A percentile compares a stretch with the other conserved stretches of the same genome.
phyloP scores from a whole-genome alignment of 202 grass and related monocot genomes.

The Carex arenaria region DNA sequence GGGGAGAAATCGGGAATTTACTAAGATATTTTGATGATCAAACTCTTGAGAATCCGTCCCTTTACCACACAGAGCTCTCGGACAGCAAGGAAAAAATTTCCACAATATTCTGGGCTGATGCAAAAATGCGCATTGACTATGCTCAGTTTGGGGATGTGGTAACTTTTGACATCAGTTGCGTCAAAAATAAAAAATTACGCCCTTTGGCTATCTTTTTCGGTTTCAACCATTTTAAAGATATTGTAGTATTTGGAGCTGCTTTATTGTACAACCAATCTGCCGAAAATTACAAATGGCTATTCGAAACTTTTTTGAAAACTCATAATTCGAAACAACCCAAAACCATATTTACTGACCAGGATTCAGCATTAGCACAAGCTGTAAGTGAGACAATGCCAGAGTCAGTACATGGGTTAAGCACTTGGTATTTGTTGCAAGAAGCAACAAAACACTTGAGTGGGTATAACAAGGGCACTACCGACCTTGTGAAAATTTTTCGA shows the following conservation, averaged over 20 bases:
- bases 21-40: slow-evolving; percentile 29
- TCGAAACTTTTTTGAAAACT: slow-evolving; percentile 38
- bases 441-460: slow-evolving; percentile 25
- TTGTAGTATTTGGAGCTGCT: slow-evolving; percentile 27
- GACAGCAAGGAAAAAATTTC: slow-evolving; percentile 35
- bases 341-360: slow-evolving; percentile 39
- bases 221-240: slow-evolving; percentile 35
- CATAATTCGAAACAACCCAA: slow-evolving; percentile 28
- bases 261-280: slow-evolving; percentile 22
- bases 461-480: slow-evolving; percentile 15
- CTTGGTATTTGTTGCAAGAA: slow-evolving; percentile 28
- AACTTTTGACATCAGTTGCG: slow-evolving; percentile 31
- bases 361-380: slow-evolving; percentile 15
- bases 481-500: slow-evolving; percentile 17
- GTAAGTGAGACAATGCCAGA: slow-evolving; percentile 6
- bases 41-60: slow-evolving; percentile 20
- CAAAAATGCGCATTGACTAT: slow-evolving; percentile 41
- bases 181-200: slow-evolving; percentile 29
- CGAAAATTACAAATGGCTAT: slow-evolving; percentile 40
- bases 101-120: slow-evolving; percentile 43
- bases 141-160: slow-evolving; percentile 38
- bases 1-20: slow-evolving; percentile 29
- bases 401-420: slow-evolving; percentile 19
- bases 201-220: slow-evolving; percentile 24
- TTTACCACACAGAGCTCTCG: slow-evolving; percentile 37